Base-by-base conservation (phyloP, 768 basidiomycete species). In the Harrya chromipes region DNA sequence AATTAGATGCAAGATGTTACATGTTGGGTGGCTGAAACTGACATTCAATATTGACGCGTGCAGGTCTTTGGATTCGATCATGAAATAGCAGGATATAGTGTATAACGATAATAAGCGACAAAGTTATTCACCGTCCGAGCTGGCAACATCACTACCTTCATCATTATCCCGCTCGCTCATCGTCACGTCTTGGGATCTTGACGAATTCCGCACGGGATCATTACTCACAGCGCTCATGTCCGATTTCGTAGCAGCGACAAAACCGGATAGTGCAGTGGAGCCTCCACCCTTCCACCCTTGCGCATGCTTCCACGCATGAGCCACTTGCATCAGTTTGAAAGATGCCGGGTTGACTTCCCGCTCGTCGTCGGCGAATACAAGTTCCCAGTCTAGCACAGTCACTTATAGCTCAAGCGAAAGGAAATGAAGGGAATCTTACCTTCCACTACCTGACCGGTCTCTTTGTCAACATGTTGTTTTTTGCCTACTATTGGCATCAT, bases 331-430 rank as follows among this genome's bases (percentile, higher is more conserved):
- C 76, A 98, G 94, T 62, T 94, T 95, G 85, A 94, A 95, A 0
- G 90, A 82, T 0, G 91, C 85, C 0, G 94, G 91, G 61, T 97
- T 95, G 40, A 87, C 82, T 62, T 95, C 94, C 45, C 86, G 80
- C 62, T 97, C 93, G 77, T 98, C 95, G 74, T 97, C 95, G 23
- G 93, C 85, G 68, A 97, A 98, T 19, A 94, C 85, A 62, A 94
- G 82, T 62, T 95, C 94, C 85, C 89, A 95, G 61, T 95, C 94
- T 94, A 50, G 12, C 37, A 46, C 24, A 5, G 17, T 55, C 19
- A 57, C 31, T 34, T 27, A 47, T 24, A 43, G 27, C 24, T 33
- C 21, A 8, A 43, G 6, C 24, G 34, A 34, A 33, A 40, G 23
- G 7, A 19, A 6, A 45, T 7, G 33, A 16, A 33, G 14, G 20